Evolutionary conservation across 1,139 yeast species (phyloP).

Genomic region (Geotrichum phurueaensis): DNA sequence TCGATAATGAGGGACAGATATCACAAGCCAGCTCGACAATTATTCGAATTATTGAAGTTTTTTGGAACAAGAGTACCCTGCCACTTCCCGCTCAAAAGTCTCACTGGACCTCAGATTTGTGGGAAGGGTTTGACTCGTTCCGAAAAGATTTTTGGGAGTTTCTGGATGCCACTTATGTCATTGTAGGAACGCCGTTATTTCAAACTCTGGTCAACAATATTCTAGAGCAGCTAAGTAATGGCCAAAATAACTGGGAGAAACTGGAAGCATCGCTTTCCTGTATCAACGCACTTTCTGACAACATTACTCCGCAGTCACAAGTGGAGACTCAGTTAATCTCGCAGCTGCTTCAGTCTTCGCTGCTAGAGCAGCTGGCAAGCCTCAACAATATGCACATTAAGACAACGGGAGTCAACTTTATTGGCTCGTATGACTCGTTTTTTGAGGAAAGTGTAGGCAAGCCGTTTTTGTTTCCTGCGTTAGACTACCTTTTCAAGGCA

Average conservation of each 20-base stretch:
- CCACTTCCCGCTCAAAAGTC: constrained; percentile 29
- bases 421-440: constrained; percentile 35
- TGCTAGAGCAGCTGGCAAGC: constrained; percentile 31
- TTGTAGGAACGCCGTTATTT: constrained; percentile 54
- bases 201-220: constrained; percentile 46
- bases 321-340: constrained; percentile 6
- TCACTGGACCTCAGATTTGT: constrained; percentile 30
- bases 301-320: constrained; percentile 19
- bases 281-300: constrained; percentile 46
- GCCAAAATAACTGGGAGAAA: constrained; percentile 38
- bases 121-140: constrained; percentile 58
- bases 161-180: constrained; percentile 61
- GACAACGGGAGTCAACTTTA: constrained; percentile 35
- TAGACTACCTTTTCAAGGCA: constrained; percentile 35
- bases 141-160: constrained; percentile 72
- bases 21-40: constrained; percentile 36
- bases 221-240: constrained; percentile 22
- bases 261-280: constrained; percentile 68
- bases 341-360: constrained; percentile 23
- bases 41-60: constrained; percentile 45
- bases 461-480: constrained; percentile 28
- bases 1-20: constrained; percentile 45
- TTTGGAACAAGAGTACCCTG: constrained; percentile 57
- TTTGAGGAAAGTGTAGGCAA: constrained; percentile 31
- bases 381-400: constrained; percentile 29